These are phyloP conservation scores for Rhodosorus marinus DNA, from an alignment of 23 red algal species.

Conservation along the genomic window DNA sequence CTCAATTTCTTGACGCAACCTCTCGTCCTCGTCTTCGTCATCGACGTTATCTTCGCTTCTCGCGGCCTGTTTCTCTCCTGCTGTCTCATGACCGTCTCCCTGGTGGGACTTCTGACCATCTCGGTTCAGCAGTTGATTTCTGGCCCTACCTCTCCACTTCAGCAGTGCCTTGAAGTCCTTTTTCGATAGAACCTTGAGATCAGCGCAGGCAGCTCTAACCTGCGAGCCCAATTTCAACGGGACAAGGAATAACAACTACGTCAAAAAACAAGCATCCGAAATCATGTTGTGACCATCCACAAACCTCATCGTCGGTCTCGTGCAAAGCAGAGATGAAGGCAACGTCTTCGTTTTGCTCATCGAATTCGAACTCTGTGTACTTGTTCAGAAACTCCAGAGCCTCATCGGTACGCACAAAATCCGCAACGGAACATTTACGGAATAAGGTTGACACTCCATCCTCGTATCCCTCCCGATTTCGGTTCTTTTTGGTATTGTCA, in stretches of 20 bases:
- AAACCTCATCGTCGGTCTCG: neutral
- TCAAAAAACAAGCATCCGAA: too few species aligned
- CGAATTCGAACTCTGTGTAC: neutral
- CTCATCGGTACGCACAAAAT: neutral
- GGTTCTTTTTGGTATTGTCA: neutral
- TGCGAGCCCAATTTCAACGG: constrained; percentile 3
- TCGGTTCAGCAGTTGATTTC: constrained; percentile 6
- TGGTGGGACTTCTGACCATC: neutral
- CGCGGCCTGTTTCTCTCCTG: neutral
- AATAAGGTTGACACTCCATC: neutral
- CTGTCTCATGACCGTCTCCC: neutral
- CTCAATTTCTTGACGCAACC: neutral
- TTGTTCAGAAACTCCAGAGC: neutral
- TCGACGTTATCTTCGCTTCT: neutral
- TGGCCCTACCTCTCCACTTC: constrained; percentile 33
- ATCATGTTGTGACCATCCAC: constrained; percentile 10
- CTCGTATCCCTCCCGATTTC: constrained; percentile 4
- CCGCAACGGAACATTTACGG: constrained; percentile 1
- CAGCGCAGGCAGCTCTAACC: constrained; percentile 38
- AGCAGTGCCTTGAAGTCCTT: constrained; percentile 66
- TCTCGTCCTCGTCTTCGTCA: constrained; percentile 13
- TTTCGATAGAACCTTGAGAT: constrained; percentile 52
- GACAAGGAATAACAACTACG: neutral
- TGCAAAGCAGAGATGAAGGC: neutral
- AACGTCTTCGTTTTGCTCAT: neutral